These are phyloP conservation scores for Suhomyces sp. DNA, from an alignment of 805 yeast genomes.

Conservation along the genomic window DNA sequence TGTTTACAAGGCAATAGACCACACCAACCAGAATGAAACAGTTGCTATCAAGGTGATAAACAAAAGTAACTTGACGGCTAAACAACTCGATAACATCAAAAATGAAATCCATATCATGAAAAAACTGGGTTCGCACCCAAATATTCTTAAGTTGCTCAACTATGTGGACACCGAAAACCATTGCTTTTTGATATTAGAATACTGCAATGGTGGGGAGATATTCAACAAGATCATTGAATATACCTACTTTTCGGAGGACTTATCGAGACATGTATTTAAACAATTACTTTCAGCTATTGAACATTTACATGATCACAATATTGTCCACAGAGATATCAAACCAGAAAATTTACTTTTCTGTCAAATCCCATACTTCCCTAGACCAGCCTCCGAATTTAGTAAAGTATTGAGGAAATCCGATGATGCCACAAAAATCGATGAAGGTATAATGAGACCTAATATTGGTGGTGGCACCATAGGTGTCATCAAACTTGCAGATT, in stretches of 20 bases:
- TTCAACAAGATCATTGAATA: conserved; percentile 75
- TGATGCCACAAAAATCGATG: conserved; percentile 58
- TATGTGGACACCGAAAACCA: conserved; percentile 50
- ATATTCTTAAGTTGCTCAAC: conserved; percentile 55
- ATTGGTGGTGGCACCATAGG: conserved; percentile 68
- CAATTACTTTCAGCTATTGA: conserved; percentile 71
- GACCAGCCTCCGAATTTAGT: conserved; percentile 31
- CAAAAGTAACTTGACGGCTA: conserved; percentile 51
- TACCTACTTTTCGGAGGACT: conserved; percentile 72
- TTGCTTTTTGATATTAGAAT: conserved; percentile 66
- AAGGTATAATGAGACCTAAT: conserved; percentile 51
- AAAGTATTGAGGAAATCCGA: conserved; percentile 46
- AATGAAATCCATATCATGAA: conserved; percentile 77
- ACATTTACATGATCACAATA: conserved; percentile 62
- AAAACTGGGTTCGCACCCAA: conserved; percentile 50
- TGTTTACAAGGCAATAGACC: conserved; percentile 70
- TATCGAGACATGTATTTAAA: conserved; percentile 66
- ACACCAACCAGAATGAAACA: conserved; percentile 30
- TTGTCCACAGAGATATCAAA: conserved; percentile 79
- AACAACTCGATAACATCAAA: conserved; percentile 54
- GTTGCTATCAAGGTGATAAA: conserved; percentile 78
- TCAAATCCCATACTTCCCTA: conserved; percentile 47
- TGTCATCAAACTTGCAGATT: conserved; percentile 61
- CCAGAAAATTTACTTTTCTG: conserved; percentile 74
- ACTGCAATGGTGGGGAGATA: conserved; percentile 74